Evolutionary conservation across 176 grass and related monocot genomes (phyloP), one percentile per base, ranked within the genome.

Genomic region (Panicum miliaceum): DNA sequence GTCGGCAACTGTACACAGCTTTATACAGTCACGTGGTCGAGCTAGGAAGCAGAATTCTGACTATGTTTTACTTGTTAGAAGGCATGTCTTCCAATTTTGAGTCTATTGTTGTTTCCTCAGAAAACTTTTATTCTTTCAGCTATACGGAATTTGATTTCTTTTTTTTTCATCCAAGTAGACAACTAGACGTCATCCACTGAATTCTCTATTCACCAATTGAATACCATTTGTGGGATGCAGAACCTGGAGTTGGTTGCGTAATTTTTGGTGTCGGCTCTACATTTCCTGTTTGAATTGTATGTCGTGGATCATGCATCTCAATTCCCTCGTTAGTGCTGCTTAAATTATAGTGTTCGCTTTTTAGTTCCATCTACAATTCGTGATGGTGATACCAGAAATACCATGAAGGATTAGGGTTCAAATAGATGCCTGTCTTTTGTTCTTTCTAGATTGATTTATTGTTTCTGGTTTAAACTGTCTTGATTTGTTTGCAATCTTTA

Each of bases 21-120:
- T 97, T 91, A 97, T 97, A 85, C 94, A 97, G 77, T 97, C 94
- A 40, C 82, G 91, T 43, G 94, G 94, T 53, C 94, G 94, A 53
- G 94, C 94, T 62, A 84, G 94, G 80, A 91, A 79, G 88, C 82
- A 82, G 76, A 84, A 72, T 43, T 97, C 94, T 81, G 78, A 97
- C 45, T 97, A 92, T 86, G 29, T 97, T 61, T 77, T 97, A 59
- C 76, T 97, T 70, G 37, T 92, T 69, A 82, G 36, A 77, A 71
- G 88, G 94, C 84, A 97, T 69, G 80, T 71, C 58, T 42, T 81
- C 56, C 32, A 22, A 4, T 71, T 71, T 7, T 35, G 29, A 75
- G 22, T 12, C 2, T 82, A 53, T 71, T 81, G 8, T 72, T 70
- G 2, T 76, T 91, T 62, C 12, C 13, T 20, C 1, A 75, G 32